phyloP scores from a whole-genome alignment of 2,329 filamentous ascomycete genomes.

The Rhexocercosporidium sp. region DNA sequence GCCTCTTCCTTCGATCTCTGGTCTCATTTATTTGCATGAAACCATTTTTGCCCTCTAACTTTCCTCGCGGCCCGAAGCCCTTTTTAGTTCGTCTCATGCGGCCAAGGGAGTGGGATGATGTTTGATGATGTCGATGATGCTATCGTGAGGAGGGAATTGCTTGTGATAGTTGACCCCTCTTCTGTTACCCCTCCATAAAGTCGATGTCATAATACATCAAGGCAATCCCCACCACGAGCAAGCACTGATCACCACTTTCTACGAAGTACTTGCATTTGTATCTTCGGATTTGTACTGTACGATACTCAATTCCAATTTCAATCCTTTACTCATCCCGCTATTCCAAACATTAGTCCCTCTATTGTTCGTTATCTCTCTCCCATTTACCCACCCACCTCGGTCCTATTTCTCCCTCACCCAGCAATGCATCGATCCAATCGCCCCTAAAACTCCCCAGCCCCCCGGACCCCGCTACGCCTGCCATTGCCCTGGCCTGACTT shows the following conservation, averaged over 20 bases:
- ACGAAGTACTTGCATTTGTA: not conserved
- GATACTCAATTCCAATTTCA: not conserved
- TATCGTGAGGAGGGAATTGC: not conserved
- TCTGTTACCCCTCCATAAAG: slow-evolving; percentile 1
- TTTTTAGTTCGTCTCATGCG: not conserved
- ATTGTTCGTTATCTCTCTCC: not conserved
- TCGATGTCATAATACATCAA: not conserved
- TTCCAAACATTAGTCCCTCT: not conserved
- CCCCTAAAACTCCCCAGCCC: slow-evolving; percentile 1
- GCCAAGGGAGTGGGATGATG: slow-evolving; percentile 6
- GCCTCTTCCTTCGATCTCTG: not conserved
- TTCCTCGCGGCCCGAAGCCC: not conserved
- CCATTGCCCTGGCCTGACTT: too few species aligned
- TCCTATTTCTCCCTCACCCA: slow-evolving; percentile 23
- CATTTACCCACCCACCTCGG: slow-evolving; percentile 22
- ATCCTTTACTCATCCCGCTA: slow-evolving; percentile 4
- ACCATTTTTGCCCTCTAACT: not conserved
- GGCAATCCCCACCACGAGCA: not conserved
- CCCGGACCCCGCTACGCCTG: not conserved
- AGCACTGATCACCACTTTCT: not conserved
- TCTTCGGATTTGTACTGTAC: too few species aligned
- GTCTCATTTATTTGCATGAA: not conserved
- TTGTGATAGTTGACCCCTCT: not conserved
- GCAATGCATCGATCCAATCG: not conserved
- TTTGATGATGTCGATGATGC: slow-evolving; percentile 14